phyloP scores from a whole-genome alignment of 139 green algal species.

The Chlorella ohadii region DNA sequence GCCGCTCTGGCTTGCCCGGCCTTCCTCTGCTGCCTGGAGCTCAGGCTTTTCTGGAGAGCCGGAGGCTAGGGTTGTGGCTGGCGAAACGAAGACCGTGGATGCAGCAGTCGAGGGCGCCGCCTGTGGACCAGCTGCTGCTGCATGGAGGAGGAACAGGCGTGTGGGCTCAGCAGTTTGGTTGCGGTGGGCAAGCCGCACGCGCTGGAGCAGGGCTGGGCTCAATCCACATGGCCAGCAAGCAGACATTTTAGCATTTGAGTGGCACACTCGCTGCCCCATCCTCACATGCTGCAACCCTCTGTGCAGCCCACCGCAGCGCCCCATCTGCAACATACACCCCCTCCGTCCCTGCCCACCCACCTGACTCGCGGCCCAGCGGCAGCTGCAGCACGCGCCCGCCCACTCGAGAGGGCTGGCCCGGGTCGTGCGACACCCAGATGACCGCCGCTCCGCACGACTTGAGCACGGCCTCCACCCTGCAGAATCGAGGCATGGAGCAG shows the following conservation, averaged over 20 bases:
- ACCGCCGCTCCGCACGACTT: conserved; percentile 59
- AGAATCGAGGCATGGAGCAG: neutral
- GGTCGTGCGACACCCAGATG: conserved; percentile 88
- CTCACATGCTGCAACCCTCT: too few species aligned
- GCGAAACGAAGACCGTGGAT: too few species aligned
- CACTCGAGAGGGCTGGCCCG: conserved; percentile 70
- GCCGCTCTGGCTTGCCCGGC: neutral
- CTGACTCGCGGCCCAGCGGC: conserved; percentile 57
- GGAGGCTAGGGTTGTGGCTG: too few species aligned
- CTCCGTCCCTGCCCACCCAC: neutral
- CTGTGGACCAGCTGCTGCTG: too few species aligned
- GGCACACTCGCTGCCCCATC: too few species aligned
- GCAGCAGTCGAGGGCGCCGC: too few species aligned
- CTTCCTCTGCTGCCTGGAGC: neutral
- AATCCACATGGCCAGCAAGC: too few species aligned
- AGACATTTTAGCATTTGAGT: too few species aligned
- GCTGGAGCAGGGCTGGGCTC: too few species aligned
- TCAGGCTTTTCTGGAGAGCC: neutral
- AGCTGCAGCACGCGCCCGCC: conserved; percentile 79
- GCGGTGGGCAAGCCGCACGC: too few species aligned
- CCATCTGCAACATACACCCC: neutral
- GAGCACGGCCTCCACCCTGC: conserved; percentile 73
- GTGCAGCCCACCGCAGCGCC: neutral
- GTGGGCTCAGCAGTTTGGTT: too few species aligned
- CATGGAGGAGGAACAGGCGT: too few species aligned